Conservation (phyloP, 208 protist species). For the Strigomonas oncopelti region DNA sequence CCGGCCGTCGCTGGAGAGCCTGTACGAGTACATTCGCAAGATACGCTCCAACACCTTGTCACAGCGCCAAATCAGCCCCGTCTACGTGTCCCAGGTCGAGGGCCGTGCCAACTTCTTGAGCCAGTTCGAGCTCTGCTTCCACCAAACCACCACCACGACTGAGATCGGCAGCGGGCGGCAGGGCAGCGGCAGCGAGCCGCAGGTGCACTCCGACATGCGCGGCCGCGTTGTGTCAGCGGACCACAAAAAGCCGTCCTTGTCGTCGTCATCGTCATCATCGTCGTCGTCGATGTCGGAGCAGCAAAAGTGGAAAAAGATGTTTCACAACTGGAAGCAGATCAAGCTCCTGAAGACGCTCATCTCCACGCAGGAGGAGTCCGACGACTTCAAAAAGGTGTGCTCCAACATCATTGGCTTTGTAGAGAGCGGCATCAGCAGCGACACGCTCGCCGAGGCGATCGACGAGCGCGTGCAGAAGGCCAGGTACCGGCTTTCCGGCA, state of each 20-base stretch:
- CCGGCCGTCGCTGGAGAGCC: slow-evolving; percentile 33
- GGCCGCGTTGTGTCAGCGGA: neutral
- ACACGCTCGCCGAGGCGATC: slow-evolving; percentile 51
- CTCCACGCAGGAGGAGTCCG: slow-evolving; percentile 50
- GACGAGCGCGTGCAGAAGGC: slow-evolving; percentile 53
- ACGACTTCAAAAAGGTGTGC: slow-evolving; percentile 23
- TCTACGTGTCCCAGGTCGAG: slow-evolving; percentile 55
- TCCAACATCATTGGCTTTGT: slow-evolving; percentile 67
- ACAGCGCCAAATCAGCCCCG: slow-evolving; percentile 64
- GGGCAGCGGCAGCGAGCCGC: neutral
- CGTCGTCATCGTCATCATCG: slow-evolving; percentile 13
- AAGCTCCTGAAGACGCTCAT: slow-evolving; percentile 68
- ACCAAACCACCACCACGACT: neutral
- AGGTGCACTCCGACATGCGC: neutral
- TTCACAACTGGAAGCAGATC: slow-evolving; percentile 80
- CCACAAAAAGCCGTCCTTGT: neutral
- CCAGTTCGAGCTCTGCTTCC: slow-evolving; percentile 73
- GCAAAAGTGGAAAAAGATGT: slow-evolving; percentile 74
- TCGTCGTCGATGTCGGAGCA: slow-evolving; percentile 22
- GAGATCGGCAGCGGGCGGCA: neutral
- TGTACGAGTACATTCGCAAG: slow-evolving; percentile 60
- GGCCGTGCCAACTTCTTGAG: slow-evolving; percentile 64
- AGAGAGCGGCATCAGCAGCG: slow-evolving; percentile 49
- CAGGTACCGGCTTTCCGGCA: slow-evolving; percentile 65
- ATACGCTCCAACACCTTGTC: slow-evolving; percentile 77